Percentiles rank a stretch among this genome's conserved stretches.
Conservation (phyloP, 306 rosid genomes). For the Herpetospermum pedunculosum region DNA sequence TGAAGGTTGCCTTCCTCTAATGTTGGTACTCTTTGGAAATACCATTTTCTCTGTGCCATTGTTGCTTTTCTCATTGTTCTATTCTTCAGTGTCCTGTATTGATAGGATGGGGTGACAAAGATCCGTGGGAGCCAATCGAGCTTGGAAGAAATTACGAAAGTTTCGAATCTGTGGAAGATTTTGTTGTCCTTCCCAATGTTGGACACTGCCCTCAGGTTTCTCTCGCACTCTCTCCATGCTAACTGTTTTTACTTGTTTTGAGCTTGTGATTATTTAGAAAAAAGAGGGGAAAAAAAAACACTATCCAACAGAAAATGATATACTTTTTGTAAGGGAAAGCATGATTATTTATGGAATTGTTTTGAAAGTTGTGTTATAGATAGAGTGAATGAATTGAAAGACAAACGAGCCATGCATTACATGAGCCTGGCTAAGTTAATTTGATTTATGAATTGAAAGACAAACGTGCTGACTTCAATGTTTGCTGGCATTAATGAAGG, state of each 20-base stretch:
- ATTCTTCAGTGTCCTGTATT: conserved; percentile 67
- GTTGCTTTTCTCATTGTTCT: not conserved
- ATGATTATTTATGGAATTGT: no score
- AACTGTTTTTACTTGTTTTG: not conserved
- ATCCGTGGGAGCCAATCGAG: conserved; percentile 96
- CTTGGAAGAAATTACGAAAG: conserved; percentile 51
- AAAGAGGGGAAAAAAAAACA: no score
- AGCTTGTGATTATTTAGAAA: no score
- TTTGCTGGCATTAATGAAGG: conserved; percentile 32
- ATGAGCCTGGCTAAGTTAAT: not conserved
- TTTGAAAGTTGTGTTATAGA: no score
- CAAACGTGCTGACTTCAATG: not conserved
- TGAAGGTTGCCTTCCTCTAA: conserved; percentile 43
- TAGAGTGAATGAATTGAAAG: not conserved
- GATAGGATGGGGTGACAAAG: conserved; percentile 97
- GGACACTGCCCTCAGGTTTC: conserved; percentile 99
- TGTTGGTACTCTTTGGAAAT: not conserved
- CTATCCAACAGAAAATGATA: no score
- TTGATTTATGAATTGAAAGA: no score
- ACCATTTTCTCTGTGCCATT: not conserved
- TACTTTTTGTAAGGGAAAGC: no score
- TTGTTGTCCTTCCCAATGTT: conserved; percentile 69
- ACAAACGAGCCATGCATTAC: not conserved
- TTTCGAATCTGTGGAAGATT: conserved; percentile 78
- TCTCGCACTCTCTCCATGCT: not conserved